Base-by-base conservation (phyloP, 768 basidiomycete genomes). In the Coprinopsis sp. region DNA sequence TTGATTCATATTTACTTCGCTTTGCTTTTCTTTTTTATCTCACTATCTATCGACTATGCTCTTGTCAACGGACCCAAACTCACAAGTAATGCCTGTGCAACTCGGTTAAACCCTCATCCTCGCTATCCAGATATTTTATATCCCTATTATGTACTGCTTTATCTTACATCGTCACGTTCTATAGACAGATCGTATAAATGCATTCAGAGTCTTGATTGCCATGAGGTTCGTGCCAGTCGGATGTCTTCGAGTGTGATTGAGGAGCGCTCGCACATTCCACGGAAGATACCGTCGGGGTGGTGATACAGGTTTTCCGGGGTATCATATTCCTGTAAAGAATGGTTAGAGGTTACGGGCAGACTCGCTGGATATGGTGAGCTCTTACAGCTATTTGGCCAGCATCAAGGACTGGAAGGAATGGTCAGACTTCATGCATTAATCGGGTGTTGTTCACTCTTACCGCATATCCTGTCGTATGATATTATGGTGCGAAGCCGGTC, bases 401-500 rank as follows among this genome's bases (percentile, higher is more conserved):
- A 25, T 45, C 51, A 28, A 49, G 31, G 23, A 52, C 13, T 21
- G 30, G 19, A n/a, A 3, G 2, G 38, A 39, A 14, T 39, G 14
- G 19, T 21, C 16, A 11, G 28, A 37, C 29, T 4, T 74, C 80
- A 54, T 53, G 82, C 82, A 46, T 79, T 82, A 46, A 93, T 85
- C 45, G 70, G 66, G 0, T 92, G 2, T 82, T 81, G 56, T 90
- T 84, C 61, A 95, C 79, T 14, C 94, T n/a, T n/a, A n/a, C n/a
- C 92, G 55, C 90, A 84, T 27, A 96, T 88, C 31, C 88, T 76
- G 64, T 97, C 91, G 57, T 93, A 94, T 11, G 79, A 74, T 51
- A 93, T 82, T 56, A 95, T 92, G 2, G 93, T 95, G 36, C 82
- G 77, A 42, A 95, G 66, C 21, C 93, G 85, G 64, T 95, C 89